phyloP scores from a whole-genome alignment of 495 filamentous ascomycete genomes.

The Neurospora sp. region DNA sequence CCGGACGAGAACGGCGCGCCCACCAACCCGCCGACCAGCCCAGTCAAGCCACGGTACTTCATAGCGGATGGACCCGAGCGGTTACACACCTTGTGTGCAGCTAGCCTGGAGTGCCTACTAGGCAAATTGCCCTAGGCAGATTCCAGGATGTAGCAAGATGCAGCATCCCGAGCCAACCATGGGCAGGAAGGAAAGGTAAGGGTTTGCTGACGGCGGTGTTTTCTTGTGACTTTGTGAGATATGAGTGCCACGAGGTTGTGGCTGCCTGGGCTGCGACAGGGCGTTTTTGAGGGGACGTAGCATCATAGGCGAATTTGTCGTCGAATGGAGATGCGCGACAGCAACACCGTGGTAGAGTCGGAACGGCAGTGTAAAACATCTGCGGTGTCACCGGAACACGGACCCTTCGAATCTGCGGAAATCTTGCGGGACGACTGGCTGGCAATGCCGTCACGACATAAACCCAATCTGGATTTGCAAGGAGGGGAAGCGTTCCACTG shows the following conservation, averaged over 20 bases:
- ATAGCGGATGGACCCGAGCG: background rate
- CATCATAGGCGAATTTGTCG: background rate
- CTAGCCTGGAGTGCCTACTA: background rate
- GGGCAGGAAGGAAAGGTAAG: background rate
- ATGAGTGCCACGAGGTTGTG: background rate
- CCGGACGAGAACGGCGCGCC: background rate
- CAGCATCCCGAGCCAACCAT: background rate
- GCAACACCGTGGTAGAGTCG: background rate
- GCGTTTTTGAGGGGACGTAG: background rate
- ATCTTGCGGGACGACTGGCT: background rate
- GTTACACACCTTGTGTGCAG: background rate
- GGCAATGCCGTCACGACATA: background rate
- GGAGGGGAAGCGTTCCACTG: background rate
- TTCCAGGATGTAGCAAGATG: background rate
- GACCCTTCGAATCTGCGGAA: background rate
- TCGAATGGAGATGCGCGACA: background rate
- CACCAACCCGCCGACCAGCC: background rate
- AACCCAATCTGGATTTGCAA: background rate
- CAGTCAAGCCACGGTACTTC: background rate
- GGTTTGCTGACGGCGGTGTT: background rate
- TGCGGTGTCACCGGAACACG: background rate
- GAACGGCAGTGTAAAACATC: background rate
- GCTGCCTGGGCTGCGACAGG: background rate
- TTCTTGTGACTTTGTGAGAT: background rate
- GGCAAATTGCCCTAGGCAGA: background rate